Base-by-base conservation (phyloP, 2,329 filamentous ascomycete genomes). In the Emericellopsis atlantica region DNA sequence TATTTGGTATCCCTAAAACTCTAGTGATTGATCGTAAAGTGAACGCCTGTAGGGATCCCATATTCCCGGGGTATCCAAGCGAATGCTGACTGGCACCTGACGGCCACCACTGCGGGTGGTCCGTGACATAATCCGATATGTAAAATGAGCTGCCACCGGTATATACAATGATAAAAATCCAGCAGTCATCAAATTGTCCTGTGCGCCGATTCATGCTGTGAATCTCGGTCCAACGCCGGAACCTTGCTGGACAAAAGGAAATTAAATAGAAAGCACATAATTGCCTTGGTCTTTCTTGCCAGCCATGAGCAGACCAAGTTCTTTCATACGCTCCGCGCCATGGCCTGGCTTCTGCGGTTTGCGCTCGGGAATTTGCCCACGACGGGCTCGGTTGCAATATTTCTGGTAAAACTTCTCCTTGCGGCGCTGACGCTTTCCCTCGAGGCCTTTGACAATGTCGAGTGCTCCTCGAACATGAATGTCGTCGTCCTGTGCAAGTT, bases 361-460 rank as follows among this genome's bases (percentile, higher is more conserved):
- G 50, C 81, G 76, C 50, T 74, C 72, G 4, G 66, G 63, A 18
- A 74, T 67, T 50, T 76, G 71, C 11, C 74, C 74, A 54, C 87
- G 88, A 48, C 80, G 79, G 43, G 81, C 81, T 52, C 87, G 85
- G 56, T 87, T 81, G 65, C 85, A 93, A 55, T 90, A 83, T 59
- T 94, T 92, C 53, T 89, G 82, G 57, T 85, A 82, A 54, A 88
- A 84, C 62, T 95, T 95, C 62, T 96, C 89, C 64, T 84, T 88
- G 51, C 92, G 84, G 48, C 92, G 81, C 65, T 92, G 85, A 22
- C 89, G 82, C 67, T 95, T 96, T 62, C 85, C 82, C 66, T 98
- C 92, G 1, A 98, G 74, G 8, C 92, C 92, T 60, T 95, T 94
- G 61, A 95, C 85, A 46, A 95, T 98, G 60, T 96, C 92, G 49